Evolutionary conservation across 2,329 filamentous ascomycete species (phyloP), one percentile per base, ranked within the genome.

Genomic region (Colletotrichum godetiae): DNA sequence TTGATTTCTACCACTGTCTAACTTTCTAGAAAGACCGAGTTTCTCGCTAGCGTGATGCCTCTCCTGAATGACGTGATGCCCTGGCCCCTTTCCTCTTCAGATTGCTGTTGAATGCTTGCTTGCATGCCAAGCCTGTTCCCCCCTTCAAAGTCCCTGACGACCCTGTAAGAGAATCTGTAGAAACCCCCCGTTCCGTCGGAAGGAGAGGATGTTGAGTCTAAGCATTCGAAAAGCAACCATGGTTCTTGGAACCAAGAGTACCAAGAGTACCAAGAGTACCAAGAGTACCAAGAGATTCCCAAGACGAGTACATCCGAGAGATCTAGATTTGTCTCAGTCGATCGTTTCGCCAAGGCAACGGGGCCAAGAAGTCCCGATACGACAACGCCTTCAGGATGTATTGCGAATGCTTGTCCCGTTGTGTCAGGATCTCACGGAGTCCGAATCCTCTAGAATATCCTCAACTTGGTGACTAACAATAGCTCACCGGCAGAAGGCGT

Each of bases 281-380:
- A 42, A 42, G 37, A 42, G 19, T 1, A 42, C 46, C 70, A 64
- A 69, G 33, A 35, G 22, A 37, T 4, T 12, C 4, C 33, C 42
- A 65, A 56, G 55, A 19, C 61, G 22, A 8, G 12, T 31, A 15
- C 22, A 27, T 33, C 19, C n/a, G 13, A 35, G 10, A 37, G 55
- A 70, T 60, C 67, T 73, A 35, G 65, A 52, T 52, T 33, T 55
- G 55, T 60, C 59, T 73, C 42, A 52, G 13, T 37, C 66, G 33
- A 70, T 65, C 33, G 46, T 70, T 70, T 73, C 70, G 67, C 61
- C 61, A 64, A 64, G 61, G 22, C 15, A 4, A 10, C n/a, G 29
- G 22, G 24, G 29, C 61, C 61, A 55, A 64, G 49, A 27, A n/a
- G 5, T 27, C 5, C n/a, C 31, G 29, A 55, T 64, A 35, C 60